phyloP scores from a whole-genome alignment of 371 early-diverging fungal species.

The Mortierella sp. region DNA sequence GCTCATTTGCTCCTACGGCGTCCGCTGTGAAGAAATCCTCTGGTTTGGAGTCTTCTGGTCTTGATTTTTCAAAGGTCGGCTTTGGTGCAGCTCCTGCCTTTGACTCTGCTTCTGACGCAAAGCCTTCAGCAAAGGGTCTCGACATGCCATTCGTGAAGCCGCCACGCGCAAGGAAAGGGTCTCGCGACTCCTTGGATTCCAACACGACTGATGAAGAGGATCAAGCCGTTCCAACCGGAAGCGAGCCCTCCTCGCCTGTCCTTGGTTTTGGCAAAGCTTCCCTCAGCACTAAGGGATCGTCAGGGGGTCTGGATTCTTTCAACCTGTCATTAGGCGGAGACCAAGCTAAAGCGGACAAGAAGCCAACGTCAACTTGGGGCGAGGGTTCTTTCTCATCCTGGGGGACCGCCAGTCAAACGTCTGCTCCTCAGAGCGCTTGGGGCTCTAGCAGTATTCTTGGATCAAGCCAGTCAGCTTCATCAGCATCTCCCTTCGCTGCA shows the following conservation, averaged over 20 bases:
- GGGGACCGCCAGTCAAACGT: constrained; percentile 28
- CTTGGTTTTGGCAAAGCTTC: constrained; percentile 25
- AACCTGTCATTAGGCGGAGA: constrained; percentile 38
- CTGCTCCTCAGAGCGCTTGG: constrained; percentile 24
- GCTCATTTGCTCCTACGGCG: background rate
- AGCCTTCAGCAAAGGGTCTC: constrained; percentile 5
- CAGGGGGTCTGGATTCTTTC: constrained; percentile 45
- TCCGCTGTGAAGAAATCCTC: constrained; percentile 15
- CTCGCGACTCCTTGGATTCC: constrained; percentile 80
- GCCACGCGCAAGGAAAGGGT: constrained; percentile 77
- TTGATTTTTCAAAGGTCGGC: constrained; percentile 17
- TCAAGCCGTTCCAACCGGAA: constrained; percentile 17
- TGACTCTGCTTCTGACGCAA: constrained; percentile 1
- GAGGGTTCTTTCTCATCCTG: constrained; percentile 39
- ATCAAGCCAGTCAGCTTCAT: background rate
- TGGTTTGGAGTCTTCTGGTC: constrained; percentile 24
- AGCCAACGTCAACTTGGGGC: constrained; percentile 33
- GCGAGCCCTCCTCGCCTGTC: constrained; percentile 15
- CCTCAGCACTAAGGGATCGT: background rate
- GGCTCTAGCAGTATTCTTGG: constrained; percentile 8
- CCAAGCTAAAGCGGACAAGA: constrained; percentile 13
- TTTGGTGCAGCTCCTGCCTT: constrained; percentile 13
- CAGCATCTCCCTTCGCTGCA: constrained; percentile 4
- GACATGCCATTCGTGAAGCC: constrained; percentile 60
- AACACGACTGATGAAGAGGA: constrained; percentile 67